Conservation (phyloP, 139 green algal species). For the Chlamydomonas applanata region DNA sequence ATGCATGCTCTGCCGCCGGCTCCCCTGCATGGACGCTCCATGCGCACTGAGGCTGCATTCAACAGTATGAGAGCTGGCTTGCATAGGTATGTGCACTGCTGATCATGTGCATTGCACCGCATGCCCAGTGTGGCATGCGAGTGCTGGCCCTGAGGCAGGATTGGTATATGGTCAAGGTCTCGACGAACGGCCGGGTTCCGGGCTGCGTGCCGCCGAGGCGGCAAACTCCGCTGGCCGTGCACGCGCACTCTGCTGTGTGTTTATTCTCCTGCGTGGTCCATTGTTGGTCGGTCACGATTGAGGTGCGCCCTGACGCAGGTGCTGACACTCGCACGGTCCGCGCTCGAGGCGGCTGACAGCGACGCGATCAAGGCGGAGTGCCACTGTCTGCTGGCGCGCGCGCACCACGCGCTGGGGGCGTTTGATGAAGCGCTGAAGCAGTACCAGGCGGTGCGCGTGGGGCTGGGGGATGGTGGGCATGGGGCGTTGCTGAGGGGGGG, state of each 20-base stretch:
- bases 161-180: background rate
- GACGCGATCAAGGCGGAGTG: constrained; percentile 46
- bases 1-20: no score
- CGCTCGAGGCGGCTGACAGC: constrained; percentile 47
- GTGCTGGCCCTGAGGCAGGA: background rate
- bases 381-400: constrained; percentile 51
- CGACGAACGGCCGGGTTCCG: background rate
- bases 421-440: constrained; percentile 23
- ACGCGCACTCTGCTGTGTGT: no score
- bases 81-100: no score
- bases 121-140: background rate
- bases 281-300: no score
- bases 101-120: background rate
- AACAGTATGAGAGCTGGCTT: no score
- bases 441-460: constrained; percentile 28
- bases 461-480: background rate
- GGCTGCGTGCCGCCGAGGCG: background rate
- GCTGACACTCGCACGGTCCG: constrained; percentile 45
- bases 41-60: no score
- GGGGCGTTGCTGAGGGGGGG: background rate
- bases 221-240: background rate
- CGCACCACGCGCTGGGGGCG: constrained; percentile 45
- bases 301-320: no score
- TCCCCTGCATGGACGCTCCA: no score
- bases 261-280: no score